phyloP scores from a whole-genome alignment of 176 grass and related monocot species.

The Saccharum spontaneum region DNA sequence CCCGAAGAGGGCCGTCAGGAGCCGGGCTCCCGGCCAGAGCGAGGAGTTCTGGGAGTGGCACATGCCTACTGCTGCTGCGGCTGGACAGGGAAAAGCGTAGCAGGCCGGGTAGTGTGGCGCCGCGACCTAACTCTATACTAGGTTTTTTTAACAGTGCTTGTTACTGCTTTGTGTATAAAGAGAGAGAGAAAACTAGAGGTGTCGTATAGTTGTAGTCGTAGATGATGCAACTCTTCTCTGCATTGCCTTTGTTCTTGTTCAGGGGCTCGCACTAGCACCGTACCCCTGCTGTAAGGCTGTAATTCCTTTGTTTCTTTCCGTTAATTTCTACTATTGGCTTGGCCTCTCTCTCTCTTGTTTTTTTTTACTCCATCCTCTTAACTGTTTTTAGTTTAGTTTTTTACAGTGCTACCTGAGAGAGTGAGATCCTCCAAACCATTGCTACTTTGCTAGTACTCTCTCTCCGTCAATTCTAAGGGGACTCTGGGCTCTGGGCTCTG shows the following conservation, averaged over 20 bases:
- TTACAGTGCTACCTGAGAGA: too few species aligned
- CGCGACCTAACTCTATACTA: background rate
- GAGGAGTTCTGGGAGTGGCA: conserved; percentile 56
- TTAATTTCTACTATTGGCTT: background rate
- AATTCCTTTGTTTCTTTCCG: conserved; percentile 30
- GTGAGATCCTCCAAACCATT: too few species aligned
- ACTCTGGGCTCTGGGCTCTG: too few species aligned
- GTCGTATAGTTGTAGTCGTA: background rate
- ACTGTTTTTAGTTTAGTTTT: too few species aligned
- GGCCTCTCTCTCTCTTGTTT: background rate
- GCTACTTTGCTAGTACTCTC: too few species aligned
- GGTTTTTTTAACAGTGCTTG: background rate
- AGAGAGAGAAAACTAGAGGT: background rate
- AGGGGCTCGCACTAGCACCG: background rate
- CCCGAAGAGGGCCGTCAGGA: conserved; percentile 5
- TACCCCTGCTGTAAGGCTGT: background rate
- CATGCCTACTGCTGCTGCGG: background rate
- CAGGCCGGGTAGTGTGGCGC: background rate
- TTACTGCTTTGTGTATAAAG: background rate
- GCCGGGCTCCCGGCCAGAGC: background rate
- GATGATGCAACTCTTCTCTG: background rate
- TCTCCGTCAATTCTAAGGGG: too few species aligned
- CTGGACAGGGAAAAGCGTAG: conserved; percentile 19
- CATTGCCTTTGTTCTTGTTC: background rate
- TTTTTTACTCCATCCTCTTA: too few species aligned